Percentiles rank a stretch among this genome's conserved stretches.
Conservation (phyloP, 2,329 filamentous ascomycete genomes). For the Alternaria atra region DNA sequence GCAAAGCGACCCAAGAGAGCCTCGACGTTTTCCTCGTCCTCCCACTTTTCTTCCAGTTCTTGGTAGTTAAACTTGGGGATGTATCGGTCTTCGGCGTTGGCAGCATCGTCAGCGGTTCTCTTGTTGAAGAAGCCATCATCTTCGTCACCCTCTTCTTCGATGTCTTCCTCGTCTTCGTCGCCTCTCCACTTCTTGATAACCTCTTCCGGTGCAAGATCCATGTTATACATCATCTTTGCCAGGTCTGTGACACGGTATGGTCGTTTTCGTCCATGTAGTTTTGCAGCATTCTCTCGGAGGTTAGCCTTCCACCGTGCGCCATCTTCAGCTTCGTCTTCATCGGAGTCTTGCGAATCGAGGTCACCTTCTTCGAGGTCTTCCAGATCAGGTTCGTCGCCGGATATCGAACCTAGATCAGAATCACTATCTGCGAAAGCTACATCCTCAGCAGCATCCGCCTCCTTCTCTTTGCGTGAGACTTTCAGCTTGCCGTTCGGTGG, state of each 20-base stretch:
- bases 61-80: constrained; percentile 84
- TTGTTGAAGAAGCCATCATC: constrained; percentile 72
- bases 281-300: constrained; percentile 76
- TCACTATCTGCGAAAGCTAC: constrained; percentile 95
- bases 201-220: constrained; percentile 75
- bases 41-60: constrained; percentile 85
- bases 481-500: constrained; percentile 50
- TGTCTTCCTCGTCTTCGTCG: constrained; percentile 62
- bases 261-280: constrained; percentile 73
- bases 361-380: constrained; percentile 56
- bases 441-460: constrained; percentile 64
- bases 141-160: constrained; percentile 66
- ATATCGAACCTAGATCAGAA: constrained; percentile 92
- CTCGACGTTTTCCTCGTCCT: constrained; percentile 78
- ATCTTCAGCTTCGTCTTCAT: constrained; percentile 71
- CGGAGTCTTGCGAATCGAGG: constrained; percentile 62
- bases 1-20: constrained; percentile 78
- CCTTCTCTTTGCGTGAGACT: constrained; percentile 41
- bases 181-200: constrained; percentile 84
- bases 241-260: constrained; percentile 83
- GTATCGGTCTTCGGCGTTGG: constrained; percentile 74
- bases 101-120: constrained; percentile 59
- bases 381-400: constrained; percentile 60
- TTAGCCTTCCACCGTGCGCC: constrained; percentile 89
- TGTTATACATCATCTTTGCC: constrained; percentile 88